These are phyloP conservation scores for Kluyveromyces siamensis DNA, from an alignment of 805 yeast genomes.

Conservation along the genomic window DNA sequence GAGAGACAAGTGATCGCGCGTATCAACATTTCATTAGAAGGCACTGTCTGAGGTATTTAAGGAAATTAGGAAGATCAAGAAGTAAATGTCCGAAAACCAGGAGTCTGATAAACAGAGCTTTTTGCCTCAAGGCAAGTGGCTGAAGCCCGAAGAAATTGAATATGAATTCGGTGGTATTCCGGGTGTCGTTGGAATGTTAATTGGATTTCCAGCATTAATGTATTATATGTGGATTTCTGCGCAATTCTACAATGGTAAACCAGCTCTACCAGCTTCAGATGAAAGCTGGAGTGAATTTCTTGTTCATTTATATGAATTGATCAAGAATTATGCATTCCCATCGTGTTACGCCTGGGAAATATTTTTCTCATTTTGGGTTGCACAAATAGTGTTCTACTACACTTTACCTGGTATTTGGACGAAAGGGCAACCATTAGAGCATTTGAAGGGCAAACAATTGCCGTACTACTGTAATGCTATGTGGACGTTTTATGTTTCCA, in stretches of 20 bases:
- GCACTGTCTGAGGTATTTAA: not conserved
- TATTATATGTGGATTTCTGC: constrained; percentile 95
- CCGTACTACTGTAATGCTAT: constrained; percentile 93
- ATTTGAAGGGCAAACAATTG: constrained; percentile 68
- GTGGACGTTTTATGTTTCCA: constrained; percentile 67
- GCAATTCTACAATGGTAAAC: constrained; percentile 61
- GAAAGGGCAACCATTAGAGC: constrained; percentile 86
- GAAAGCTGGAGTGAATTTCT: constrained; percentile 44
- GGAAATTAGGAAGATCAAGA: not conserved
- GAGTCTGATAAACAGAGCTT: constrained; percentile 4
- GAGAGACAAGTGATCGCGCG: too few relatives aligned
- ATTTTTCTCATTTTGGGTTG: constrained; percentile 58
- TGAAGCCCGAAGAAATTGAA: constrained; percentile 47
- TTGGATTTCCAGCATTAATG: constrained; percentile 89
- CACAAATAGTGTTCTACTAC: constrained; percentile 69
- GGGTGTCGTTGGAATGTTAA: constrained; percentile 87
- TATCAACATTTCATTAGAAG: too few relatives aligned
- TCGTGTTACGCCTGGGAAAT: constrained; percentile 53
- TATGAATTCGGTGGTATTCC: constrained; percentile 91
- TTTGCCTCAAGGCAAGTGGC: constrained; percentile 31
- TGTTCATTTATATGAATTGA: constrained; percentile 35
- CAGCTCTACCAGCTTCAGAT: constrained; percentile 64
- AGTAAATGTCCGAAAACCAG: not conserved
- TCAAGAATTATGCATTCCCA: constrained; percentile 50
- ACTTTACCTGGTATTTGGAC: constrained; percentile 91